Evolutionary conservation across 257 asterid species (phyloP).

Genomic region (Parsonsia alboflavescens): DNA sequence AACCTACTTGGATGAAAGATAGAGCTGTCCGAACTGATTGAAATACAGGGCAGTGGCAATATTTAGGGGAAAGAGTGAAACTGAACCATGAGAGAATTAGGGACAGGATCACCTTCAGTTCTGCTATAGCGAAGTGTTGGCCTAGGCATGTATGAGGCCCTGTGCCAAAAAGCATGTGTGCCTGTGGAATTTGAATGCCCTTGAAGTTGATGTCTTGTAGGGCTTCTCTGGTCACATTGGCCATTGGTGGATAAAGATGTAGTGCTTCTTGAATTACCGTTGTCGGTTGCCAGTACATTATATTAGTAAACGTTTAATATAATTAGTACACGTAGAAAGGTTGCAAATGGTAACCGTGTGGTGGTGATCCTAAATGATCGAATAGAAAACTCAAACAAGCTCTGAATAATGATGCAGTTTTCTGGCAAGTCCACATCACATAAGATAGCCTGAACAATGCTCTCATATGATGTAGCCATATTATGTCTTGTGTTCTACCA

Average conservation of each 20-base stretch:
- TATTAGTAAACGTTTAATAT: not conserved
- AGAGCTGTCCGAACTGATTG: constrained; percentile 41
- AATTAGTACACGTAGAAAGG: not conserved
- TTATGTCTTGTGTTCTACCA: not conserved
- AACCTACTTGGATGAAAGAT: not conserved
- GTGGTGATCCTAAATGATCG: not conserved
- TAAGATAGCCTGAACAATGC: not conserved
- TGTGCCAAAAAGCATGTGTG: constrained; percentile 69
- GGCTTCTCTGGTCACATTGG: constrained; percentile 59
- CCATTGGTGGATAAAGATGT: constrained; percentile 68
- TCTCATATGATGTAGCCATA: not conserved
- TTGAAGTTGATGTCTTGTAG: constrained; percentile 45
- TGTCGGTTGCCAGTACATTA: constrained; percentile 37
- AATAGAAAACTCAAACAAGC: too few relatives aligned
- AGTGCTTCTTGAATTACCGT: constrained; percentile 65
- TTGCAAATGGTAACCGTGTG: not conserved
- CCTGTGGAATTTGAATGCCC: constrained; percentile 51
- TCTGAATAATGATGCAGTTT: not conserved
- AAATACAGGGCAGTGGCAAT: constrained; percentile 52
- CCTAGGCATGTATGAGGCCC: constrained; percentile 60
- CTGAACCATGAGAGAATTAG: constrained; percentile 50
- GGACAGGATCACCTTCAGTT: constrained; percentile 59
- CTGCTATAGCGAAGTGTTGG: constrained; percentile 69
- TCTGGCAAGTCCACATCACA: too few relatives aligned
- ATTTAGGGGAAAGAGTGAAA: constrained; percentile 47